Conservation (phyloP, 2,329 filamentous ascomycete species). For the Geosmithia putterillii region DNA sequence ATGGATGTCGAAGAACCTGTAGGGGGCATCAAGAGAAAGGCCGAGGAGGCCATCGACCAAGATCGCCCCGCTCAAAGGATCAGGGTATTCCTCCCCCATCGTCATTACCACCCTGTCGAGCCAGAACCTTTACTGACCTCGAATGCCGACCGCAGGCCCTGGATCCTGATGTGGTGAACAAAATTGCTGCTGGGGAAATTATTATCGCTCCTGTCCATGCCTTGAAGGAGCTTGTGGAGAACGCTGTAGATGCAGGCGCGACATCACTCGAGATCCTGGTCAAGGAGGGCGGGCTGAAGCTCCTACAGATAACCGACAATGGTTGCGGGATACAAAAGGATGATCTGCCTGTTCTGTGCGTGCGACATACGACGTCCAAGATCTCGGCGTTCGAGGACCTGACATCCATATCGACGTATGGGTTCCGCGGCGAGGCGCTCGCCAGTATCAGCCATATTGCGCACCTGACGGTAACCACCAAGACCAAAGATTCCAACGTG, state of each 20-base stretch:
- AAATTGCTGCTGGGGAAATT: conserved; percentile 96
- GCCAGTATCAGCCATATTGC: conserved; percentile 98
- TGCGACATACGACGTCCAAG: conserved; percentile 95
- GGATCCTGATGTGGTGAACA: conserved; percentile 90
- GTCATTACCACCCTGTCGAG: too few relatives aligned
- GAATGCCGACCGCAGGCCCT: too few relatives aligned
- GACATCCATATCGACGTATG: conserved; percentile 81
- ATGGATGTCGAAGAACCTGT: conserved; percentile 32
- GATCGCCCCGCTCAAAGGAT: conserved; percentile 32
- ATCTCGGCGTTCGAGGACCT: conserved; percentile 89
- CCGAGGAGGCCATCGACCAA: conserved; percentile 22
- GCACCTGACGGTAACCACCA: conserved; percentile 88
- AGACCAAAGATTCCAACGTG: conserved; percentile 74
- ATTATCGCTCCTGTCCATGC: conserved; percentile 96
- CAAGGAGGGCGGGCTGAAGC: conserved; percentile 89
- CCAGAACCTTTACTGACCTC: too few relatives aligned
- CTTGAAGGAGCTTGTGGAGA: conserved; percentile 92
- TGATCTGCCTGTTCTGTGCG: conserved; percentile 82
- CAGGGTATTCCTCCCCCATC: not conserved
- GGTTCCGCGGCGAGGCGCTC: conserved; percentile 92
- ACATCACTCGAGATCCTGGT: conserved; percentile 83
- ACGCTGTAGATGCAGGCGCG: conserved; percentile 92
- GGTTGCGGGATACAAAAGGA: conserved; percentile 94
- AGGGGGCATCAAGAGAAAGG: conserved; percentile 36
- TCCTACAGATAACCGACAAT: conserved; percentile 95